Evolutionary conservation across 345 rosid genomes (phyloP).

Genomic region (Psidium guajava): DNA sequence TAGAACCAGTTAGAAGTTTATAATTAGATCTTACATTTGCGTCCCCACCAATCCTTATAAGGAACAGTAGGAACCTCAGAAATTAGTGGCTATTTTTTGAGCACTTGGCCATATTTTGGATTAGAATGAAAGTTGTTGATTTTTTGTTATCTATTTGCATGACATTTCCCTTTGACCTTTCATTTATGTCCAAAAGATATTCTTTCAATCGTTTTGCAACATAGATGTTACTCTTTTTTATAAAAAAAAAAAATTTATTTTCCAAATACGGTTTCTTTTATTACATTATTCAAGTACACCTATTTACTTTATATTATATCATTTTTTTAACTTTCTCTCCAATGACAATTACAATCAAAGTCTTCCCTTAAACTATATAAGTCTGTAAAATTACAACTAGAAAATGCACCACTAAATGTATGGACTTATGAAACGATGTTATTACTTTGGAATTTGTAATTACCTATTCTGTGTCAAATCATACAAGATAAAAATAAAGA

Average conservation of each 20-base stretch:
- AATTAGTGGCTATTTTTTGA: too few species aligned
- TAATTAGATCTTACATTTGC: too few species aligned
- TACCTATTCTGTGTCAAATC: background rate
- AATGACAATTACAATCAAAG: background rate
- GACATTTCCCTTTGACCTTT: background rate
- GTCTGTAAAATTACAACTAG: background rate
- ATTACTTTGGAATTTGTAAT: too few species aligned
- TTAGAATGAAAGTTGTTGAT: too few species aligned
- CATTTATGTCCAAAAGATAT: background rate
- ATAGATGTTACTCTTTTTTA: background rate
- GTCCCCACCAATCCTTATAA: too few species aligned
- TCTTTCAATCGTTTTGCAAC: background rate
- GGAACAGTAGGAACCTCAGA: too few species aligned
- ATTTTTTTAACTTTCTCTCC: background rate
- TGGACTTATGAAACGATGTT: background rate
- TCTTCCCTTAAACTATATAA: background rate
- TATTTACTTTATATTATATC: background rate
- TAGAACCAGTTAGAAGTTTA: too few species aligned
- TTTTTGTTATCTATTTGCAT: too few species aligned
- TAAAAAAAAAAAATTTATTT: too few species aligned
- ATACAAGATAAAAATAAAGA: background rate
- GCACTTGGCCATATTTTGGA: too few species aligned
- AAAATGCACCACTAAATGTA: background rate
- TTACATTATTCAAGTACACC: background rate
- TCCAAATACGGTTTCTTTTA: background rate